Percentiles rank a stretch among this genome's conserved stretches.
phyloP scores from a whole-genome alignment of 2,329 filamentous ascomycete genomes.

The Aureobasidium vineae region DNA sequence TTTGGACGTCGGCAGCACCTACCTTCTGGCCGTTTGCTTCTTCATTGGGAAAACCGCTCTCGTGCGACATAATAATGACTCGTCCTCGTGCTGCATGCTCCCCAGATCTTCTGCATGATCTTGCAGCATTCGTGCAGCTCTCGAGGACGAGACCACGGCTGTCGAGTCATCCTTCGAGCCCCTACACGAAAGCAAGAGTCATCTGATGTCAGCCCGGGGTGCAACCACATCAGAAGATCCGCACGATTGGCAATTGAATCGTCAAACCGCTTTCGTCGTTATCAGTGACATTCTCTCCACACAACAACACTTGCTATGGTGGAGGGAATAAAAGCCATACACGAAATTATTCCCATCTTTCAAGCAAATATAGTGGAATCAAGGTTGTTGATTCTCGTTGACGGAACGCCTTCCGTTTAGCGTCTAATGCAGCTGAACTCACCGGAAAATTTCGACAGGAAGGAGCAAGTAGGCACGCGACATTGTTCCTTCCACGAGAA shows the following conservation, averaged over 20 bases:
- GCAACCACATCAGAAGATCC: background rate
- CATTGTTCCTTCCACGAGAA: background rate
- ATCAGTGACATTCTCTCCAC: background rate
- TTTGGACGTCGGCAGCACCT: background rate
- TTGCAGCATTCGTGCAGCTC: constrained; percentile 9
- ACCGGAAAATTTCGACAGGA: constrained; percentile 3
- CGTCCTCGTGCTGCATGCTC: constrained; percentile 3
- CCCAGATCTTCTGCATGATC: constrained; percentile 10
- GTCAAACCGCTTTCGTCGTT: background rate
- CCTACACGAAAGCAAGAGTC: background rate
- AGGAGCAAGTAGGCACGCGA: constrained; percentile 10
- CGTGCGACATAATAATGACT: background rate
- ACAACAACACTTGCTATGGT: background rate
- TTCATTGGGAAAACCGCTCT: background rate
- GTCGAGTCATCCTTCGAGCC: background rate
- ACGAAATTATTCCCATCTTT: background rate
- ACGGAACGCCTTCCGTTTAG: constrained; percentile 7
- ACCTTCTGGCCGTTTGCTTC: background rate
- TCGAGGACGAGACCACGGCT: background rate
- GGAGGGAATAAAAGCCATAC: background rate
- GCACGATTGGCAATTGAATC: constrained; percentile 7
- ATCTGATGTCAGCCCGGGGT: constrained; percentile 13
- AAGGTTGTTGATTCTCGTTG: background rate
- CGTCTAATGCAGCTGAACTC: constrained; percentile 2
- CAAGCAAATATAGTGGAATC: background rate